Evolutionary conservation across 1,139 yeast genomes (phyloP).

Genomic region (Hemisphaericaspora subhashii): DNA sequence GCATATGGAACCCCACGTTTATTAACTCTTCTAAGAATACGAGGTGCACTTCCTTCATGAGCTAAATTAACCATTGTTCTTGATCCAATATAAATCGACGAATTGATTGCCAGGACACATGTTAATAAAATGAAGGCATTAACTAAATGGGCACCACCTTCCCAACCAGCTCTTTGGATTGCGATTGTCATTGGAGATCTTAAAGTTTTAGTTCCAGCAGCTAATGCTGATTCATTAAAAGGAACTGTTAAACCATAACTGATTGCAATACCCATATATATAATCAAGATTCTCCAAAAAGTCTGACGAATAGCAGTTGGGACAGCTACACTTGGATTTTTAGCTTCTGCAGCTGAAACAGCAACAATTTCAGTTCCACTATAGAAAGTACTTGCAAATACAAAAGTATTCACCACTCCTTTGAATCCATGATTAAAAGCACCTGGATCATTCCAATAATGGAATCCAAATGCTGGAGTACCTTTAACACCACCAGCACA

Average conservation of each 20-base stretch:
- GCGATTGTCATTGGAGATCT: constrained; percentile 48
- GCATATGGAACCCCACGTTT: constrained; percentile 51
- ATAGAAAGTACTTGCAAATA: constrained; percentile 63
- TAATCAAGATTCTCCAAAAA: constrained; percentile 50
- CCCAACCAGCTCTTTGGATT: constrained; percentile 48
- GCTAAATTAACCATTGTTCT: constrained; percentile 54
- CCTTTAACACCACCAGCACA: constrained; percentile 67
- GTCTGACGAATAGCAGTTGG: constrained; percentile 63
- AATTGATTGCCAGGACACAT: constrained; percentile 54
- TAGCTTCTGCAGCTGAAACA: constrained; percentile 56
- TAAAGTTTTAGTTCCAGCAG: constrained; percentile 26
- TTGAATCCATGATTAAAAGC: constrained; percentile 55
- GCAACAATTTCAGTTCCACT: constrained; percentile 62
- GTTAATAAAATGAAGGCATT: constrained; percentile 53
- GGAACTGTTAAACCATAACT: constrained; percentile 58
- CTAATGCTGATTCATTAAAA: constrained; percentile 42
- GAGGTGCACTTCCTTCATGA: constrained; percentile 51
- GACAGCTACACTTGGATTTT: constrained; percentile 54
- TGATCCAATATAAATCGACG: constrained; percentile 53
- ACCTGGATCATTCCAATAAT: constrained; percentile 54
- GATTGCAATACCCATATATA: constrained; percentile 56
- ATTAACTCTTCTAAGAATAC: constrained; percentile 40
- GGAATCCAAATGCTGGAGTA: constrained; percentile 52
- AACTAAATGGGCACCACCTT: constrained; percentile 48
- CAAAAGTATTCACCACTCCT: constrained; percentile 70